These are phyloP conservation scores for Alnus rubra DNA, from an alignment of 306 rosid genomes.

Conservation along the genomic window DNA sequence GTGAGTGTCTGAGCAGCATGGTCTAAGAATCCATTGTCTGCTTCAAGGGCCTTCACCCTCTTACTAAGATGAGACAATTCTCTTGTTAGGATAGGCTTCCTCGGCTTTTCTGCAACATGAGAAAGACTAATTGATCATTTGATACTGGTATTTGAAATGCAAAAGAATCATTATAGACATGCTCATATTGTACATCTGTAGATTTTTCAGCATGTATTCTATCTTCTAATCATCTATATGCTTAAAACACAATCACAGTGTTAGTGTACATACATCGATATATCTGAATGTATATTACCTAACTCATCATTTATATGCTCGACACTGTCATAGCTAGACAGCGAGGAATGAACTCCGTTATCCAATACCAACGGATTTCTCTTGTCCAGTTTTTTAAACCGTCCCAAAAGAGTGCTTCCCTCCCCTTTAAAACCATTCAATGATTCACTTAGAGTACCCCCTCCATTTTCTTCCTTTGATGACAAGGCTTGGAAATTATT, in stretches of 20 bases:
- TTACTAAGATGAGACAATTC: constrained; percentile 43
- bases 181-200: background rate
- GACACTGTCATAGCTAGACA: constrained; percentile 27
- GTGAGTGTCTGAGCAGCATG: constrained; percentile 35
- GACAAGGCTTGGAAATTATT: constrained; percentile 33
- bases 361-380: constrained; percentile 28
- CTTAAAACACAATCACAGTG: background rate
- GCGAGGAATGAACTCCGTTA: constrained; percentile 36
- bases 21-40: constrained; percentile 42
- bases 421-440: constrained; percentile 49
- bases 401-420: constrained; percentile 51
- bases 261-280: background rate
- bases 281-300: constrained; percentile 40
- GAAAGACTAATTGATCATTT: constrained; percentile 1
- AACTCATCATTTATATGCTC: constrained; percentile 37
- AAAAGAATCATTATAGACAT: background rate
- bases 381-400: constrained; percentile 51
- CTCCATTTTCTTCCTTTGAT: constrained; percentile 34
- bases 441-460: constrained; percentile 27
- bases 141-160: background rate
- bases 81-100: constrained; percentile 28
- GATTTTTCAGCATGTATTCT: background rate
- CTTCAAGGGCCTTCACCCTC: constrained; percentile 57
- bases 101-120: constrained; percentile 46
- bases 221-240: constrained; percentile 33